A percentile compares a stretch with the other conserved stretches of the same genome.
phyloP scores from a whole-genome alignment of 2,329 filamentous ascomycete genomes.

The Septoria linicola region DNA sequence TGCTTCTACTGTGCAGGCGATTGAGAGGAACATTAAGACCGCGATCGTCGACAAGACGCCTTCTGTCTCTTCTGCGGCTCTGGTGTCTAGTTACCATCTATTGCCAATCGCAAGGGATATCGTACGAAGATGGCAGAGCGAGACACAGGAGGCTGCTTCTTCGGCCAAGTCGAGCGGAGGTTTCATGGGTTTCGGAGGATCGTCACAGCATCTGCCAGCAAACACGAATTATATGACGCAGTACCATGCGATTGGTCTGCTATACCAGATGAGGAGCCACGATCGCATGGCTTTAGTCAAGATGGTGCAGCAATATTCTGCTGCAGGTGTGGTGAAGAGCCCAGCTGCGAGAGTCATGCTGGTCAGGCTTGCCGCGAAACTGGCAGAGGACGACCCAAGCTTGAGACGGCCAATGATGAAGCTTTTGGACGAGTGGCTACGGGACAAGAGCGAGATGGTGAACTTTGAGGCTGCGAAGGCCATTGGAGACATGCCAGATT shows the following conservation, averaged over 20 bases:
- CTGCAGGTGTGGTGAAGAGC: constrained; percentile 88
- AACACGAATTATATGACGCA: constrained; percentile 97
- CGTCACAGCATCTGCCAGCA: constrained; percentile 67
- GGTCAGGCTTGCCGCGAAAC: constrained; percentile 85
- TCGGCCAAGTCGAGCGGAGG: constrained; percentile 88
- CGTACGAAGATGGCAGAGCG: constrained; percentile 95
- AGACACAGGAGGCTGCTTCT: constrained; percentile 94
- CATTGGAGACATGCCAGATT: constrained; percentile 90
- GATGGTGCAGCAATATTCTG: constrained; percentile 99
- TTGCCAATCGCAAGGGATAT: constrained; percentile 94
- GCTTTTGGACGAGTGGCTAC: constrained; percentile 91
- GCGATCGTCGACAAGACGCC: constrained; percentile 99
- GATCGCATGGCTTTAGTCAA: constrained; percentile 98
- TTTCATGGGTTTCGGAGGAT: constrained; percentile 84
- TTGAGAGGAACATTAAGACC: constrained; percentile 98
- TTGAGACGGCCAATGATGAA: constrained; percentile 95
- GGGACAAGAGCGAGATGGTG: constrained; percentile 99
- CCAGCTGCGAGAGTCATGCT: constrained; percentile 90
- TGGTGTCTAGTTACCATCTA: constrained; percentile 96
- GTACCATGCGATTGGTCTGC: constrained; percentile 94
- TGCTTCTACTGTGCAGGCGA: constrained; percentile 92
- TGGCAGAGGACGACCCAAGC: constrained; percentile 88
- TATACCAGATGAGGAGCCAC: constrained; percentile 97
- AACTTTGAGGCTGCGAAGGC: constrained; percentile 99
- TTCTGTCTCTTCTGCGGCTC: constrained; percentile 90